Evolutionary conservation across 305 asterid genomes (phyloP).

Genomic region (Fraxinus sp.): DNA sequence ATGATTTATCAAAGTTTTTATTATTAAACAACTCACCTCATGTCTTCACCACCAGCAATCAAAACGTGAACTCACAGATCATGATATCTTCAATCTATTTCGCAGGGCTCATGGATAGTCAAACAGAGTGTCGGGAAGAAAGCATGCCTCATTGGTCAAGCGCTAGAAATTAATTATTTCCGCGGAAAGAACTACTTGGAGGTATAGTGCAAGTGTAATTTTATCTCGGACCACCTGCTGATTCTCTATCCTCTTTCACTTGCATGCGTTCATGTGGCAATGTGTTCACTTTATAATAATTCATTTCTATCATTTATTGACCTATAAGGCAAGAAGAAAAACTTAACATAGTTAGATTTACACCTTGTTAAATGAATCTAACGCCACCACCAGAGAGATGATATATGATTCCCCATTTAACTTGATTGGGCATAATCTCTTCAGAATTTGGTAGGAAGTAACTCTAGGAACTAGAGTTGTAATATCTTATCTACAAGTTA

Average conservation of each 20-base stretch:
- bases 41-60: not conserved
- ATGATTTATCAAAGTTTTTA: not conserved
- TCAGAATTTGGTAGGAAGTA: not conserved
- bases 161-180: conserved; percentile 85
- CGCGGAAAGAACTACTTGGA: conserved; percentile 91
- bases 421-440: not conserved
- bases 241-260: conserved; percentile 9
- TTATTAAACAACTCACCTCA: not conserved
- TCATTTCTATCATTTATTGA: not conserved
- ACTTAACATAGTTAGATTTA: not conserved
- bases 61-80: not conserved
- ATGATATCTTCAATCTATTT: conserved; percentile 25
- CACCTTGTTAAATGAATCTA: not conserved
- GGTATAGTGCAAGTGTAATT: conserved; percentile 46
- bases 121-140: conserved; percentile 96
- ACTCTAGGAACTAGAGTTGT: not conserved
- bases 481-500: not conserved
- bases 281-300: not conserved
- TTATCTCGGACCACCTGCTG: conserved; percentile 10
- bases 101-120: conserved; percentile 95
- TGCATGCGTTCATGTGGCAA: not conserved
- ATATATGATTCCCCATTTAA: not conserved
- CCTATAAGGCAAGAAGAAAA: not conserved
- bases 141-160: conserved; percentile 97
- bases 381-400: not conserved